These are phyloP conservation scores for Insectozyma bohioensis DNA, from an alignment of 1,139 yeast genomes.

Conservation along the genomic window DNA sequence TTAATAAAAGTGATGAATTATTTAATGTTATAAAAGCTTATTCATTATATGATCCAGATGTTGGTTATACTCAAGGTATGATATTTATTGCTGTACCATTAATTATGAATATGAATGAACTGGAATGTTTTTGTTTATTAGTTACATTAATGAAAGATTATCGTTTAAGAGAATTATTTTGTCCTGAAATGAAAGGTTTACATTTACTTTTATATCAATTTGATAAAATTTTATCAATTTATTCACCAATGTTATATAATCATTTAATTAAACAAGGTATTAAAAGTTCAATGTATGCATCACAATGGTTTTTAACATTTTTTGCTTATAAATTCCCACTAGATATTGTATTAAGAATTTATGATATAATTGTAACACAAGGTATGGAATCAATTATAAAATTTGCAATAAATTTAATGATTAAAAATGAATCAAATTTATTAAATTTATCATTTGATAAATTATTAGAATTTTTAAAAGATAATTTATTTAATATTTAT, in stretches of 20 bases:
- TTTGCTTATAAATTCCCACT: constrained; percentile 93
- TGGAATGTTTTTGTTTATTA: constrained; percentile 81
- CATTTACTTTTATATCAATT: constrained; percentile 83
- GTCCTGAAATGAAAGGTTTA: constrained; percentile 93
- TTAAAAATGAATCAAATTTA: constrained; percentile 60
- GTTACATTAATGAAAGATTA: constrained; percentile 85
- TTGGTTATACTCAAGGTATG: constrained; percentile 98
- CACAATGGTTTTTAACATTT: constrained; percentile 93
- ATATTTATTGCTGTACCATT: constrained; percentile 87
- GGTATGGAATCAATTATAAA: constrained; percentile 82
- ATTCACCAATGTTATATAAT: constrained; percentile 64
- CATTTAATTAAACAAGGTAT: constrained; percentile 86
- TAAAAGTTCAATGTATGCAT: constrained; percentile 88
- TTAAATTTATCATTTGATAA: constrained; percentile 70
- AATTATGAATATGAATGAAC: constrained; percentile 75
- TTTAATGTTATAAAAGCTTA: constrained; percentile 80
- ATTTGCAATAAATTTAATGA: constrained; percentile 77
- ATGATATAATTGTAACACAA: constrained; percentile 83
- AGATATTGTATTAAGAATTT: constrained; percentile 76
- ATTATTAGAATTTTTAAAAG: constrained; percentile 73
- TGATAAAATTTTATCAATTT: constrained; percentile 76
- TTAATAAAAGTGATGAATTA: constrained; percentile 54
- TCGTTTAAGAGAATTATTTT: constrained; percentile 68
- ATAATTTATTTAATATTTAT: constrained; percentile 71
- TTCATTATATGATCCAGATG: constrained; percentile 83